phyloP scores from a whole-genome alignment of 176 grass and related monocot species.

The Tuctoria greenei region DNA sequence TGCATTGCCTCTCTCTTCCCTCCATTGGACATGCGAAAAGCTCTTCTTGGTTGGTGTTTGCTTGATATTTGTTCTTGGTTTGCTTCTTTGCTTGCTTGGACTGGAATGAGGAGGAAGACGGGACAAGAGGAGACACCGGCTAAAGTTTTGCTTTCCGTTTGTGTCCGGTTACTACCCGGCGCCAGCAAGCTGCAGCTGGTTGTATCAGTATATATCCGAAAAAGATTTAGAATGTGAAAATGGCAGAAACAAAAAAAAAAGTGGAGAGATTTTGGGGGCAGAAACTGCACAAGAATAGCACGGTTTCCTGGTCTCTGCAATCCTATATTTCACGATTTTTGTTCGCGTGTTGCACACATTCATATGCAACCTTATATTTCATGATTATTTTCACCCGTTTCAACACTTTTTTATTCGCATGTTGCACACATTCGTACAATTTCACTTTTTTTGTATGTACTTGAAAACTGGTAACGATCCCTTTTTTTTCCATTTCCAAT shows the following conservation, averaged over 20 bases:
- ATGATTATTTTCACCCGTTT: no score
- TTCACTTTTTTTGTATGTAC: background rate
- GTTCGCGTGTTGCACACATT: no score
- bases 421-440: no score
- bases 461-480: background rate
- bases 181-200: constrained; percentile 15
- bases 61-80: constrained; percentile 3
- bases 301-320: constrained; percentile 16
- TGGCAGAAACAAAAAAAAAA: background rate
- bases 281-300: constrained; percentile 20
- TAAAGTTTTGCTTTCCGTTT: constrained; percentile 29
- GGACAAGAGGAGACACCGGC: constrained; percentile 31
- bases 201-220: constrained; percentile 29
- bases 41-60: constrained; percentile 10
- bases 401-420: no score
- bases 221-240: constrained; percentile 15
- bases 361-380: no score
- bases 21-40: constrained; percentile 32
- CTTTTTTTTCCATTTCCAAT: constrained; percentile 15
- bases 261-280: background rate
- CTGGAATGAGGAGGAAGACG: constrained; percentile 20
- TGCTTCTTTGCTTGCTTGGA: background rate
- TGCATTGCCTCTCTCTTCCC: constrained; percentile 48
- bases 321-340: no score
- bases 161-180: constrained; percentile 41